Percentiles rank a stretch among this genome's conserved stretches.
phyloP scores from a whole-genome alignment of 495 filamentous ascomycete species.

The Astrothelium macrocarpum region DNA sequence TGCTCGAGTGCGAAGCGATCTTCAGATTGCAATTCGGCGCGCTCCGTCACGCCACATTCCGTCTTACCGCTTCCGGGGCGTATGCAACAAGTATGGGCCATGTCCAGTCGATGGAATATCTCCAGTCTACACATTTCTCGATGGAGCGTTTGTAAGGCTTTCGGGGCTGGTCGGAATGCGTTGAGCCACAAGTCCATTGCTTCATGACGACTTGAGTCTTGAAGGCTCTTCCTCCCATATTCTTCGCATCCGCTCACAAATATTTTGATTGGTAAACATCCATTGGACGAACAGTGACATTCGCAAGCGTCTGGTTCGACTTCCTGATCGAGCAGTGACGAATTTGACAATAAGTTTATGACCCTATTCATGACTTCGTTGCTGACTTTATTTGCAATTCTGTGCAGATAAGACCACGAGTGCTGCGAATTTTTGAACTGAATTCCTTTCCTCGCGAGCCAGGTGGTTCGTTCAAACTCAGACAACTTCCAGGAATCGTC shows the following conservation, averaged over 20 bases:
- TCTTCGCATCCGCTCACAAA: background rate
- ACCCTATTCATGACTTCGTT: background rate
- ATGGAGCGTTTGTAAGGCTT: background rate
- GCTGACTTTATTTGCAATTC: background rate
- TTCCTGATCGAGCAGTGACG: background rate
- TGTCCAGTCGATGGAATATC: constrained; percentile 1
- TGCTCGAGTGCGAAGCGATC: constrained; percentile 4
- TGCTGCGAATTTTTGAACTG: background rate
- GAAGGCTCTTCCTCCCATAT: background rate
- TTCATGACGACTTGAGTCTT: background rate
- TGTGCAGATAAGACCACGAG: constrained; percentile 3
- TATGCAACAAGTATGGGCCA: constrained; percentile 6
- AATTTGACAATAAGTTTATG: background rate
- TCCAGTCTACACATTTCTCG: constrained; percentile 1
- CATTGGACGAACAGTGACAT: background rate
- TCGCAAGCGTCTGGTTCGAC: background rate
- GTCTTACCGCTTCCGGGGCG: background rate
- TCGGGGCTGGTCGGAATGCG: background rate
- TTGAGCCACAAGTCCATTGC: background rate
- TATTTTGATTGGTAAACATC: constrained; percentile 4
- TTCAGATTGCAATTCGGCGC: constrained; percentile 5
- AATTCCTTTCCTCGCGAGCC: background rate
- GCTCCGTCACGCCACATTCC: background rate
- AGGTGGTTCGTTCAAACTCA: background rate
- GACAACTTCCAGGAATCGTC: background rate